phyloP scores from a whole-genome alignment of 2,329 filamentous ascomycete species.

The Fusarium denticulatum region DNA sequence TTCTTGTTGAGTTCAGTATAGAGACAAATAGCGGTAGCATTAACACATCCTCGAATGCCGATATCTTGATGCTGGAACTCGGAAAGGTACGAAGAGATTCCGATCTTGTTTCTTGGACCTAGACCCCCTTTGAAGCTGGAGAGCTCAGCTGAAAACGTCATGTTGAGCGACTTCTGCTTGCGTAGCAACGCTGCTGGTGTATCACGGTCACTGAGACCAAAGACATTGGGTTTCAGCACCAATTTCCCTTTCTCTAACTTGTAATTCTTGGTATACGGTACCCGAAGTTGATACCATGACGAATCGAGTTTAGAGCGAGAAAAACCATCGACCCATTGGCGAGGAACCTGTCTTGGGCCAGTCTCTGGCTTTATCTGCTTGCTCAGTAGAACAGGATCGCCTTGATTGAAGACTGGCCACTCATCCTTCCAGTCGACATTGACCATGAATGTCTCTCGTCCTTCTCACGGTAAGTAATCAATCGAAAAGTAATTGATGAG shows the following conservation, averaged over 20 bases:
- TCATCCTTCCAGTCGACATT: not conserved
- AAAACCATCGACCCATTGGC: not conserved
- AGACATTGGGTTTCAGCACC: not conserved
- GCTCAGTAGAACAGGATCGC: not conserved
- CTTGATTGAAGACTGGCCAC: not conserved
- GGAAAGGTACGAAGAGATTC: not conserved
- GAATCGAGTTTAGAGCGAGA: not conserved
- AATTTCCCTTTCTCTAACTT: not conserved
- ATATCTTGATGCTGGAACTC: not conserved
- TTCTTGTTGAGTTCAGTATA: not conserved
- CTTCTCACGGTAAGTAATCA: not conserved
- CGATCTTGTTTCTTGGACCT: not conserved
- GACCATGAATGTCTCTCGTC: not conserved
- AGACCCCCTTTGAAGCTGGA: not conserved
- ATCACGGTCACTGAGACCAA: not conserved
- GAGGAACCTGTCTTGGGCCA: not conserved
- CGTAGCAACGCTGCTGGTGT: not conserved
- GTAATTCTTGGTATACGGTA: not conserved
- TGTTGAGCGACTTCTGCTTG: not conserved
- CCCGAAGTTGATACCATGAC: not conserved
- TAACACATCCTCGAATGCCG: not conserved
- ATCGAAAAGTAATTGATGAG: fast-evolving
- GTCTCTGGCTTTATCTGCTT: not conserved
- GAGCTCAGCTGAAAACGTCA: not conserved
- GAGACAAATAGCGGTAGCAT: not conserved